These are phyloP conservation scores for Macrolepiota albuminosa DNA, from an alignment of 768 basidiomycete genomes.

Conservation along the genomic window DNA sequence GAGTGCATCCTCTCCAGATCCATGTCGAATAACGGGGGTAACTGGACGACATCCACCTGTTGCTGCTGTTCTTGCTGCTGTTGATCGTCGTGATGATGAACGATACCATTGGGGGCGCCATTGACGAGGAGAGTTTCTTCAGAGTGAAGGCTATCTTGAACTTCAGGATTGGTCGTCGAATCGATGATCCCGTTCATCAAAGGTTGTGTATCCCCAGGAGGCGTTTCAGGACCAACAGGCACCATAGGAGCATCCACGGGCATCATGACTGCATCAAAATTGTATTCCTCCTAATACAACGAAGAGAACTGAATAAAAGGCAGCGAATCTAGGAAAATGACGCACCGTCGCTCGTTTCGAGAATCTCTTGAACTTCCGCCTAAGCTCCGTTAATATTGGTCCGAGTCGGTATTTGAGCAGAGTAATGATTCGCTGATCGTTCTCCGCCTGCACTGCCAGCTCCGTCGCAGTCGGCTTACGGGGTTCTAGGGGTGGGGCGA, in stretches of 20 bases:
- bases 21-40: conserved; percentile 69
- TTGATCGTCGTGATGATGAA: conserved; percentile 21
- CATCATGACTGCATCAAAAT: conserved; percentile 36
- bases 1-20: conserved; percentile 90
- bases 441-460: conserved; percentile 76
- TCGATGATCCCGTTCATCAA: conserved; percentile 40
- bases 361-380: conserved; percentile 89
- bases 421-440: conserved; percentile 72
- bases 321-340: conserved; percentile 8
- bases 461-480: conserved; percentile 78
- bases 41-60: conserved; percentile 30
- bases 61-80: conserved; percentile 27
- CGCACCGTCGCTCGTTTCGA: conserved; percentile 74
- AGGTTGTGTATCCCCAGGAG: conserved; percentile 31
- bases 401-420: conserved; percentile 89
- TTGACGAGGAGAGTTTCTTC: conserved; percentile 25
- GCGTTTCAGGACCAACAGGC: conserved; percentile 24
- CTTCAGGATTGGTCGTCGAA: conserved; percentile 29
- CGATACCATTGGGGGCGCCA: conserved; percentile 37
- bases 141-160: not conserved
- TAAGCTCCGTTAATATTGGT: conserved; percentile 82
- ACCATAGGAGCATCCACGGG: conserved; percentile 6
- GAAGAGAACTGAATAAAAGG: not conserved
- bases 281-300: conserved; percentile 65
- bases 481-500: conserved; percentile 89